Conservation (phyloP, 2,329 filamentous ascomycete species). For the Alternaria postmessia region DNA sequence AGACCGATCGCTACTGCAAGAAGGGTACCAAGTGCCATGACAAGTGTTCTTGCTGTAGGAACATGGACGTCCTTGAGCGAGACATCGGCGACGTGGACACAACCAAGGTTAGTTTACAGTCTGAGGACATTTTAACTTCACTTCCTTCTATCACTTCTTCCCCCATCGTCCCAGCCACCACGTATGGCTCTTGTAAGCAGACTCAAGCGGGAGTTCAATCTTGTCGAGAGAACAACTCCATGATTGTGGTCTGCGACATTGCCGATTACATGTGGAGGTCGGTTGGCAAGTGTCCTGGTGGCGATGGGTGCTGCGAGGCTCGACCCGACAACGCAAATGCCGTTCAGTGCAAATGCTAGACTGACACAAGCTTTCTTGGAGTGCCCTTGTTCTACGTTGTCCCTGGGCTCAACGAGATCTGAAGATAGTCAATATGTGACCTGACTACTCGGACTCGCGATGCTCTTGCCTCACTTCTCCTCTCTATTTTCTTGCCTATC, state of each 20-base stretch:
- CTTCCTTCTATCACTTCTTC: not conserved
- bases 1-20: slow-evolving; percentile 19
- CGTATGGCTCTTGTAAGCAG: slow-evolving; percentile 1
- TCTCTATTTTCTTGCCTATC: not conserved
- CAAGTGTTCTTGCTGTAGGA: slow-evolving; percentile 22
- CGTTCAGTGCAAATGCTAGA: not conserved
- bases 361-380: not conserved
- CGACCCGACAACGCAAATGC: slow-evolving; percentile 6
- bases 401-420: not conserved
- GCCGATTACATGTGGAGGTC: slow-evolving; percentile 4
- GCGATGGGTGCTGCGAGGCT: slow-evolving; percentile 3
- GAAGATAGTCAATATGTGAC: not conserved
- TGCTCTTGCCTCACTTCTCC: not conserved
- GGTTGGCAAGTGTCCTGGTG: slow-evolving; percentile 4
- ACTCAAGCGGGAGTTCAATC: not conserved
- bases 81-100: not conserved
- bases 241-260: slow-evolving; percentile 10
- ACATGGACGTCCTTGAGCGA: not conserved
- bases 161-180: not conserved
- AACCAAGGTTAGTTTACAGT: not conserved
- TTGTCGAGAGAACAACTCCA: slow-evolving; percentile 5
- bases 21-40: slow-evolving; percentile 15
- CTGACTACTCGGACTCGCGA: not conserved
- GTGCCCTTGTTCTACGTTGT: not conserved
- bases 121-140: not conserved